Percentiles rank a stretch among this genome's conserved stretches.
phyloP scores from a whole-genome alignment of 2,329 filamentous ascomycete species.

The Colletotrichum filicis region DNA sequence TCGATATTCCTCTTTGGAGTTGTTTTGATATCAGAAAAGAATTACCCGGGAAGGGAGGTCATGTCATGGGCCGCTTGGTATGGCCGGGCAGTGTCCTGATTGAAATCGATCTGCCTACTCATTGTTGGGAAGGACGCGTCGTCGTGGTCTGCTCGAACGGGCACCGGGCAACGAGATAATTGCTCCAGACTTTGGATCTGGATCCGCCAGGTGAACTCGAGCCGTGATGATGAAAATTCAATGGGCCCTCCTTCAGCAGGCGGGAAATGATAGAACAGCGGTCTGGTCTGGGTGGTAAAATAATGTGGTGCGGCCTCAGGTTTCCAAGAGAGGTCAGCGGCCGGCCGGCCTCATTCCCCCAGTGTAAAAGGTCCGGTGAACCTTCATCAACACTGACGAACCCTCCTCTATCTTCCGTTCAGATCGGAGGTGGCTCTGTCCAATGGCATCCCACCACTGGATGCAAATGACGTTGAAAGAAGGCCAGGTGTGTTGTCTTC shows the following conservation, averaged over 20 bases:
- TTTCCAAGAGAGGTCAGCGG: not conserved
- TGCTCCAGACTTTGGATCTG: slow-evolving; percentile 4
- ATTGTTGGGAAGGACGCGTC: not conserved
- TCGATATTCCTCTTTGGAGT: not conserved
- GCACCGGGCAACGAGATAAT: not conserved
- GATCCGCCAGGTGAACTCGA: slow-evolving; percentile 21
- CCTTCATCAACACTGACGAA: slow-evolving; percentile 9
- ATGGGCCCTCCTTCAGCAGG: not conserved
- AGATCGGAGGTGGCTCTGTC: not conserved
- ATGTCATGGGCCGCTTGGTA: slow-evolving; percentile 18
- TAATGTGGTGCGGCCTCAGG: slow-evolving; percentile 23
- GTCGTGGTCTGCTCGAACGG: slow-evolving; percentile 7
- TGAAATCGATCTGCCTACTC: not conserved
- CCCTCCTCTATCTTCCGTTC: not conserved
- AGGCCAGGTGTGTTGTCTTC: slow-evolving; percentile 25
- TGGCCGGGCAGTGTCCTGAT: slow-evolving; percentile 6
- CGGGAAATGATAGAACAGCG: slow-evolving; percentile 22
- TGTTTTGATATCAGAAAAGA: slow-evolving; percentile 18
- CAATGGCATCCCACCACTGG: not conserved
- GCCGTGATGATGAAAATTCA: not conserved
- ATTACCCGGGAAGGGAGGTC: not conserved
- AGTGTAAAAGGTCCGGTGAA: not conserved
- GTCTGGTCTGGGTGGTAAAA: slow-evolving; percentile 5
- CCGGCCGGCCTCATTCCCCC: not conserved
- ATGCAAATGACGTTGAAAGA: slow-evolving; percentile 32